phyloP scores from a whole-genome alignment of 1,139 yeast species.

The Ogataea hybrid region DNA sequence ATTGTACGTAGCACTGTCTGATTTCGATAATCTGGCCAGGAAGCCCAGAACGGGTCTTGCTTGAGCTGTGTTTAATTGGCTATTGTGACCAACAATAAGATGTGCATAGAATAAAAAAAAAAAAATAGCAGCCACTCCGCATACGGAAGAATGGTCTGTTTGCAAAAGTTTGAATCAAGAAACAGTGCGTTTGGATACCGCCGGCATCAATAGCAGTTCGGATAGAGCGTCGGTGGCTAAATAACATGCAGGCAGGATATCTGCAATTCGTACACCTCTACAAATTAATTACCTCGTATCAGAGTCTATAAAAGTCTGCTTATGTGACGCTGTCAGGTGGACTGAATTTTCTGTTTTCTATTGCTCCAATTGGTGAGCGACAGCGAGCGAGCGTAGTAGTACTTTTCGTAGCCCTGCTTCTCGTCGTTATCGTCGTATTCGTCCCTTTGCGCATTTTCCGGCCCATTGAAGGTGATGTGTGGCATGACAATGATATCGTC shows the following conservation, averaged over 20 bases:
- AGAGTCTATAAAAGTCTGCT: background rate
- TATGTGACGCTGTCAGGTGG: slow-evolving; percentile 6
- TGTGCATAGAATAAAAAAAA: background rate
- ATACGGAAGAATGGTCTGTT: background rate
- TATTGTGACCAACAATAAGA: background rate
- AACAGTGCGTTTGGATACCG: background rate
- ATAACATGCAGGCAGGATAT: background rate
- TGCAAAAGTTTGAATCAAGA: background rate
- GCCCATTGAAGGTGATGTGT: slow-evolving; percentile 24
- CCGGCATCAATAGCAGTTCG: background rate
- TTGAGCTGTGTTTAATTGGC: background rate
- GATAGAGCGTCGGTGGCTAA: background rate
- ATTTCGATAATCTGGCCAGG: background rate
- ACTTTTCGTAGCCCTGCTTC: slow-evolving; percentile 24
- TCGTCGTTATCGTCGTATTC: slow-evolving; percentile 25
- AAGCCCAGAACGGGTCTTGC: background rate
- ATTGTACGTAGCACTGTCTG: background rate
- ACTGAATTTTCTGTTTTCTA: slow-evolving; percentile 18
- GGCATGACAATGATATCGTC: slow-evolving; percentile 28
- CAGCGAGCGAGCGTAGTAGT: slow-evolving; percentile 24
- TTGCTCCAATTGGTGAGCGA: slow-evolving; percentile 22
- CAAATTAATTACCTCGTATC: background rate
- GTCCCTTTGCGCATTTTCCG: slow-evolving; percentile 20
- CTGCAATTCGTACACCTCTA: background rate
- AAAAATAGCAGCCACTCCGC: background rate